Conservation (phyloP, 2,329 filamentous ascomycete species). For the Pyrenochaeta sp. region DNA sequence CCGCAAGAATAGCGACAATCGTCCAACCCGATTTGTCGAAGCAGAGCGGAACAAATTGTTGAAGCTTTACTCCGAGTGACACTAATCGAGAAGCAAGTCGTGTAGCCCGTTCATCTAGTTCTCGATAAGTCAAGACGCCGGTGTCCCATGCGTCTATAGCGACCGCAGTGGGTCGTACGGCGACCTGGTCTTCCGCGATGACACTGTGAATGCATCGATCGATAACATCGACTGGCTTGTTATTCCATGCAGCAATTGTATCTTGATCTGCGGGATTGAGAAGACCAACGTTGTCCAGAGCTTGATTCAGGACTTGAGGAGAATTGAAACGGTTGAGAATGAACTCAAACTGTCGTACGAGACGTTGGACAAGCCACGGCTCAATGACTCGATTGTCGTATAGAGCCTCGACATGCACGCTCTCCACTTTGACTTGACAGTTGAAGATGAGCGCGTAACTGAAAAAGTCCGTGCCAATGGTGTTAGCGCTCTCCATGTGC, state of each 20-base stretch:
- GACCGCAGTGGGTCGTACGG: slow-evolving; percentile 24
- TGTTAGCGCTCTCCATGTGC: slow-evolving; percentile 43
- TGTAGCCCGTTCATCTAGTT: slow-evolving; percentile 38
- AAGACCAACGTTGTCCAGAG: slow-evolving; percentile 28
- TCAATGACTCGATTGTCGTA: slow-evolving; percentile 41
- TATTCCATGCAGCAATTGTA: slow-evolving; percentile 37
- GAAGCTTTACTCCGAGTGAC: slow-evolving; percentile 32
- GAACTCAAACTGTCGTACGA: slow-evolving; percentile 42
- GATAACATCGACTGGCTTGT: slow-evolving; percentile 29
- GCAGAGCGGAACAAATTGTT: slow-evolving; percentile 43
- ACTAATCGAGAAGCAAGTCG: slow-evolving; percentile 36
- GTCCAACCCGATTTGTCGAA: slow-evolving; percentile 50
- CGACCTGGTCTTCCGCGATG: slow-evolving; percentile 35
- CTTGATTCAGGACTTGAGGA: slow-evolving; percentile 11
- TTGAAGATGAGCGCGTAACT: slow-evolving; percentile 48
- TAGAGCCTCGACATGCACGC: slow-evolving; percentile 39
- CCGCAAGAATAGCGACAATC: slow-evolving; percentile 46
- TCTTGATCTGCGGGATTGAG: slow-evolving; percentile 31
- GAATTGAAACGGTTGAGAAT: slow-evolving; percentile 36
- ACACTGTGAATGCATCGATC: slow-evolving; percentile 40
- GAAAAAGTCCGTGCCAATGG: slow-evolving; percentile 47
- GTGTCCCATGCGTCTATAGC: slow-evolving; percentile 45
- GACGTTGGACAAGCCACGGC: slow-evolving; percentile 35
- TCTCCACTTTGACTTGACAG: slow-evolving; percentile 31
- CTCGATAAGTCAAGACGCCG: slow-evolving; percentile 33